Evolutionary conservation across 2,329 filamentous ascomycete species (phyloP).

Genomic region (Talaromyces sp.): DNA sequence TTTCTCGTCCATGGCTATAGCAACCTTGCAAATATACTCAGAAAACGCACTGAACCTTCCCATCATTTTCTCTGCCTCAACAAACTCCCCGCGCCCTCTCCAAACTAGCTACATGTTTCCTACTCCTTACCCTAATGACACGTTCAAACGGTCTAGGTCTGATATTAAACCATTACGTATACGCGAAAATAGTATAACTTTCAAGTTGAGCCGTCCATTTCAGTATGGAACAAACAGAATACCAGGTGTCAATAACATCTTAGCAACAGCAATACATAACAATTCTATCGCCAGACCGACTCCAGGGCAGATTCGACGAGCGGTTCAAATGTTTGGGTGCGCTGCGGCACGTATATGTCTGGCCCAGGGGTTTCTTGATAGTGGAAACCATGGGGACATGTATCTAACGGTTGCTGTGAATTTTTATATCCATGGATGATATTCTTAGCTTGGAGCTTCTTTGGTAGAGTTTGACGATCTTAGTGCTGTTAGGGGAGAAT

Average conservation of each 20-base stretch:
- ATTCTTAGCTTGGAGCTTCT: too few species aligned
- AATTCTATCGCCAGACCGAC: slow-evolving; percentile 50
- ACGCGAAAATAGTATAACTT: slow-evolving; percentile 19
- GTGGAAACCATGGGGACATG: too few species aligned
- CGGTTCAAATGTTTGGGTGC: slow-evolving; percentile 52
- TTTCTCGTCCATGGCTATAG: not conserved
- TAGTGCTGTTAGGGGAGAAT: not conserved
- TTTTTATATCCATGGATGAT: too few species aligned
- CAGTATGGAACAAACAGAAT: slow-evolving; percentile 19
- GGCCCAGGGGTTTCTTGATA: too few species aligned
- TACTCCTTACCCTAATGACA: slow-evolving; percentile 14
- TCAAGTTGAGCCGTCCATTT: slow-evolving; percentile 18
- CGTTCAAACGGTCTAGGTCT: slow-evolving; percentile 18
- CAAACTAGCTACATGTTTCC: slow-evolving; percentile 12
- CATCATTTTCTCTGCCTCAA: slow-evolving; percentile 7
- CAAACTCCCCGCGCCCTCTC: slow-evolving; percentile 11
- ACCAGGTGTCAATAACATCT: slow-evolving; percentile 19
- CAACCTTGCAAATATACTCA: not conserved
- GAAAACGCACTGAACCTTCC: slow-evolving; percentile 8
- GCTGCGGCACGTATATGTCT: slow-evolving; percentile 21
- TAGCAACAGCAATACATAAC: slow-evolving; percentile 32
- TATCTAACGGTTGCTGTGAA: too few species aligned
- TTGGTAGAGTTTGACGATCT: not conserved
- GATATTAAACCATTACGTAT: slow-evolving; percentile 21
- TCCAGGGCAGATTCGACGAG: slow-evolving; percentile 46